A percentile compares a stretch with the other conserved stretches of the same genome.
Evolutionary conservation across 495 filamentous ascomycete species (phyloP).

Genomic region (Endocarpon pusillum): DNA sequence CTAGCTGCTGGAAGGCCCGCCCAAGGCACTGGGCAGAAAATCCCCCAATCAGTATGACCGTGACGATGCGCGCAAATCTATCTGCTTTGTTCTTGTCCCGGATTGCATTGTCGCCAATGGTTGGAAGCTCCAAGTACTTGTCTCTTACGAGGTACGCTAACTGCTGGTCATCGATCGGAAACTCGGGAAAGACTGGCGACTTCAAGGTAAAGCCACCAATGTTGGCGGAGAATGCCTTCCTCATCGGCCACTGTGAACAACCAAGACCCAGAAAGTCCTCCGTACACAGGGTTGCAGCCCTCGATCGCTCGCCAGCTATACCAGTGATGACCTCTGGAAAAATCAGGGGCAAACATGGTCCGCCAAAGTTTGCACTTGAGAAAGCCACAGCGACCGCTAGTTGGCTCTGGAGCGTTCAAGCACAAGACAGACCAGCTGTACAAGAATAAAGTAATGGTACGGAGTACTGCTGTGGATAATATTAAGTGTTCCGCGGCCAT

Average conservation of each 20-base stretch:
- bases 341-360: constrained; percentile 15
- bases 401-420: constrained; percentile 13
- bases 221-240: constrained; percentile 21
- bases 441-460: constrained; percentile 17
- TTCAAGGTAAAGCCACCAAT: constrained; percentile 25
- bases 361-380: constrained; percentile 14
- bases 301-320: constrained; percentile 19
- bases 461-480: constrained; percentile 17
- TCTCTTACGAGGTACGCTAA: constrained; percentile 7
- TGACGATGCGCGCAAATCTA: constrained; percentile 15
- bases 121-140: constrained; percentile 10
- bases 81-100: constrained; percentile 25
- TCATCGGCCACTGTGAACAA: constrained; percentile 15
- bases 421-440: constrained; percentile 17
- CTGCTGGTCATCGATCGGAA: constrained; percentile 10
- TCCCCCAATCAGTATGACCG: constrained; percentile 20
- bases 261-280: constrained; percentile 5
- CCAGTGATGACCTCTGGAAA: constrained; percentile 21
- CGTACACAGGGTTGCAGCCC: constrained; percentile 14
- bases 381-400: constrained; percentile 9
- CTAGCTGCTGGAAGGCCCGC: constrained; percentile 11
- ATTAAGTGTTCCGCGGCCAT: constrained; percentile 15
- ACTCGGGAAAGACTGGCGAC: neutral
- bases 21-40: constrained; percentile 16
- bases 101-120: constrained; percentile 15